Evolutionary conservation across 2,329 filamentous ascomycete genomes (phyloP).

Genomic region (Colletotrichum noveboracense): DNA sequence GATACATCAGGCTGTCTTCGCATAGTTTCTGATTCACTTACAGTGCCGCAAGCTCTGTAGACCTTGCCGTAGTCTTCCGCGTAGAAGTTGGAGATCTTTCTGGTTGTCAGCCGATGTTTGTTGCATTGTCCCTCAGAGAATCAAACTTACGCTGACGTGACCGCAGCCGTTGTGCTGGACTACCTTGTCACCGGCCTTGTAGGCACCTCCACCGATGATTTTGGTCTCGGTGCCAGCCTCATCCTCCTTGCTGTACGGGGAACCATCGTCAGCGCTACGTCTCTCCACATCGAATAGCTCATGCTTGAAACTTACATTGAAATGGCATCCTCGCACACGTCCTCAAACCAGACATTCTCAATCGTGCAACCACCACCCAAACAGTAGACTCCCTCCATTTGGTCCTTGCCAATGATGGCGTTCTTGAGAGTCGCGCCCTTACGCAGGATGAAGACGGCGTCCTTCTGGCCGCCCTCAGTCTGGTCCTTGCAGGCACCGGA

Average conservation of each 20-base stretch:
- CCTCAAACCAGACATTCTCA: slow-evolving; percentile 30
- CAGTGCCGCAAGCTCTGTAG: slow-evolving; percentile 25
- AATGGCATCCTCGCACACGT: slow-evolving; percentile 31
- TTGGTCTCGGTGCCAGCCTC: slow-evolving; percentile 14
- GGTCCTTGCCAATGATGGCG: slow-evolving; percentile 48
- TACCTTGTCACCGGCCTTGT: slow-evolving; percentile 48
- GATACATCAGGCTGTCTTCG: background rate
- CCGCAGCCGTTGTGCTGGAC: slow-evolving; percentile 54
- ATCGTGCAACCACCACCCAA: slow-evolving; percentile 29
- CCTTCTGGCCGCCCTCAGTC: slow-evolving; percentile 45
- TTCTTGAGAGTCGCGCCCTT: slow-evolving; percentile 49
- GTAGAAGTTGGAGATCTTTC: slow-evolving; percentile 42
- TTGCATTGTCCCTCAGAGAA: background rate
- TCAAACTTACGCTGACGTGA: slow-evolving; percentile 36
- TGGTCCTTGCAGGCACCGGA: slow-evolving; percentile 45
- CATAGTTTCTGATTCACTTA: background rate
- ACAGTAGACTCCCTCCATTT: slow-evolving; percentile 33
- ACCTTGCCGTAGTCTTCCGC: slow-evolving; percentile 54
- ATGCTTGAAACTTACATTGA: slow-evolving; percentile 18
- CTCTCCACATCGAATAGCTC: background rate
- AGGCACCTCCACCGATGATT: slow-evolving; percentile 46
- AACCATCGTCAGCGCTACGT: background rate
- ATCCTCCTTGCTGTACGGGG: slow-evolving; percentile 11
- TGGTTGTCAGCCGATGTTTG: background rate
- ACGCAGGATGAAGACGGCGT: slow-evolving; percentile 48